phyloP scores from a whole-genome alignment of 78 protist species.

The Chrysochromulina parva region DNA sequence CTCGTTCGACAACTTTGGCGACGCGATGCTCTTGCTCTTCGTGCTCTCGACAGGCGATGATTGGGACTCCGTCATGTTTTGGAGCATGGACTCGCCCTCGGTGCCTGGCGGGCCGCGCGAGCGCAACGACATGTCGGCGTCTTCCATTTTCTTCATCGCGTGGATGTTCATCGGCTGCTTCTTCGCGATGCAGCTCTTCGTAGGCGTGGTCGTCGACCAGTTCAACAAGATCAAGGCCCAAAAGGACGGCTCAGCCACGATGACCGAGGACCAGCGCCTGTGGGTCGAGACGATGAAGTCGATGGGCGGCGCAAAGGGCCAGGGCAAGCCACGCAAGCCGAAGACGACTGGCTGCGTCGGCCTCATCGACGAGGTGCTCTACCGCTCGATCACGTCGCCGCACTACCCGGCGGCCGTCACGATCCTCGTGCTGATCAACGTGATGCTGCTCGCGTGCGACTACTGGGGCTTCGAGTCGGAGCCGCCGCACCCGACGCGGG shows the following conservation, averaged over 20 bases:
- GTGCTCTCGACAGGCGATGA: background rate
- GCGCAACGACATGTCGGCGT: background rate
- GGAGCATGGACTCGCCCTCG: background rate
- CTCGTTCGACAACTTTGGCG: slow-evolving; percentile 11
- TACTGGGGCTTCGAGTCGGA: too few species aligned
- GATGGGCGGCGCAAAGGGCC: too few species aligned
- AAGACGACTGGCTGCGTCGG: too few species aligned
- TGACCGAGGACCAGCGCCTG: background rate
- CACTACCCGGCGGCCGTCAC: too few species aligned
- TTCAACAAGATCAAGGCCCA: background rate
- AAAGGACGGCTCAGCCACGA: too few species aligned
- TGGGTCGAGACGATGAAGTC: too few species aligned
- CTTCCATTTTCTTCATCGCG: background rate
- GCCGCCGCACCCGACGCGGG: too few species aligned
- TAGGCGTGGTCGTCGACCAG: background rate
- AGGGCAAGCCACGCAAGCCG: too few species aligned
- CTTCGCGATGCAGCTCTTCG: background rate
- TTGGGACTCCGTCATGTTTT: background rate
- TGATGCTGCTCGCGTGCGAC: too few species aligned
- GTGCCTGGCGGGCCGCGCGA: background rate
- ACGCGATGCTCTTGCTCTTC: background rate
- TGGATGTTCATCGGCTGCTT: background rate
- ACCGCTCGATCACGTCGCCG: too few species aligned
- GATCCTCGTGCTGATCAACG: too few species aligned
- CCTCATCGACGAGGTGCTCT: too few species aligned